Conservation (phyloP, 2,329 filamentous ascomycete genomes). For the Monosporascus sp. region DNA sequence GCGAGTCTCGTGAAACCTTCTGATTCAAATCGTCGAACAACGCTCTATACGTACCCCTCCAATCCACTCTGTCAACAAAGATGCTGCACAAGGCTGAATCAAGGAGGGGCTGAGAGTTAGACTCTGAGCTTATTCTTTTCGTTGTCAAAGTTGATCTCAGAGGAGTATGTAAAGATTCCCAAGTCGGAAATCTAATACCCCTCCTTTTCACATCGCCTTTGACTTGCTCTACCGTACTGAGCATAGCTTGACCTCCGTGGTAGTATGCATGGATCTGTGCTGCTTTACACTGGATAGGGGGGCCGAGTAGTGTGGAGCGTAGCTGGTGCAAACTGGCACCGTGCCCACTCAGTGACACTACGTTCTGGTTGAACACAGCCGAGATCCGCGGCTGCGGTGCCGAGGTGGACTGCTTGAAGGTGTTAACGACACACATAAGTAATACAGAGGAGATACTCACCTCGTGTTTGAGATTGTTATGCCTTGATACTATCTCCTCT, state of each 20-base stretch:
- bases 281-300: not conserved
- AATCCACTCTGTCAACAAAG: constrained; percentile 7
- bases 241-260: constrained; percentile 1
- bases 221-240: not conserved
- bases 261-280: constrained; percentile 4
- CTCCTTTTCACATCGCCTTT: constrained; percentile 1
- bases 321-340: not conserved
- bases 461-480: not conserved
- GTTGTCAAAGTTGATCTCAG: constrained; percentile 5
- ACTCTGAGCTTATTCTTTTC: not conserved
- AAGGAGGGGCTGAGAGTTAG: constrained; percentile 1
- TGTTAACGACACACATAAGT: not conserved
- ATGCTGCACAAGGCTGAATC: constrained; percentile 5
- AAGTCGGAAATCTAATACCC: constrained; percentile 1
- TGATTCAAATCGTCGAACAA: not conserved
- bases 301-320: not conserved
- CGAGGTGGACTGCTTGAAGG: not conserved
- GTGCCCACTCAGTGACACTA: not conserved
- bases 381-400: not conserved
- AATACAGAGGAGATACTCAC: not conserved
- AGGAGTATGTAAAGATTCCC: not conserved
- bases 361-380: constrained; percentile 1
- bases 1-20: not conserved
- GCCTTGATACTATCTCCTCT: not conserved
- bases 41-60: constrained; percentile 1